phyloP scores from a whole-genome alignment of 2,329 filamentous ascomycete genomes.

The Hypoxylon sp. region DNA sequence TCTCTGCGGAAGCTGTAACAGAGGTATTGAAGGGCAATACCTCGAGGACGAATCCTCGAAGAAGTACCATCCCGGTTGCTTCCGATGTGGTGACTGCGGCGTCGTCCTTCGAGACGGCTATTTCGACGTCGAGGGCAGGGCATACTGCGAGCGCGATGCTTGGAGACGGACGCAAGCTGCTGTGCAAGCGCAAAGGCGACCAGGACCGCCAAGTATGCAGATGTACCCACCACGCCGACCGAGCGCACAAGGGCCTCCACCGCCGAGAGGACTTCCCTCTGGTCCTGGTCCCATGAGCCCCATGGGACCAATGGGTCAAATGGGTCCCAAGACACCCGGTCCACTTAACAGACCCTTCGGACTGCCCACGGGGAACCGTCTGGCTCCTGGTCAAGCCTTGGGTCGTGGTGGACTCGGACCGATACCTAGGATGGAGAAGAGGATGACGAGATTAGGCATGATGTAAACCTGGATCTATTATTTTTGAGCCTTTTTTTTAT shows the following conservation, averaged over 20 bases:
- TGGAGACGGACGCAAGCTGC: conserved; percentile 67
- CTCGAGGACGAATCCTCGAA: conserved; percentile 82
- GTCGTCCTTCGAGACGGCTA: conserved; percentile 85
- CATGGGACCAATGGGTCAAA: conserved; percentile 21
- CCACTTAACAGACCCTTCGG: conserved; percentile 55
- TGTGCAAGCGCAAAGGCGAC: conserved; percentile 53
- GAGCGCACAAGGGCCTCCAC: conserved; percentile 46
- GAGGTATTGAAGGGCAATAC: conserved; percentile 94
- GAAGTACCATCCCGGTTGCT: conserved; percentile 91
- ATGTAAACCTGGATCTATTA: conserved; percentile 54
- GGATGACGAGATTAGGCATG: conserved; percentile 73
- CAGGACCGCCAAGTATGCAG: conserved; percentile 41
- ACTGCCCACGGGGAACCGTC: conserved; percentile 53
- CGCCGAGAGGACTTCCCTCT: conserved; percentile 49
- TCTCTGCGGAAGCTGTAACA: conserved; percentile 82
- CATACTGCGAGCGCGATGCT: conserved; percentile 91
- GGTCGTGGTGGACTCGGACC: conserved; percentile 53
- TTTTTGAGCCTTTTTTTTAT: neutral
- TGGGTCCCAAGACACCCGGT: conserved; percentile 27
- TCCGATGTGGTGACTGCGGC: conserved; percentile 85
- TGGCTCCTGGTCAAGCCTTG: conserved; percentile 57
- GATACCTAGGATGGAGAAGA: conserved; percentile 71
- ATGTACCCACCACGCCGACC: conserved; percentile 40
- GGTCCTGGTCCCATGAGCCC: conserved; percentile 42
- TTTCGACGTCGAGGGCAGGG: conserved; percentile 85